Evolutionary conservation across 352 stramenopile genomes (phyloP).

Genomic region (Pythium dissimile): DNA sequence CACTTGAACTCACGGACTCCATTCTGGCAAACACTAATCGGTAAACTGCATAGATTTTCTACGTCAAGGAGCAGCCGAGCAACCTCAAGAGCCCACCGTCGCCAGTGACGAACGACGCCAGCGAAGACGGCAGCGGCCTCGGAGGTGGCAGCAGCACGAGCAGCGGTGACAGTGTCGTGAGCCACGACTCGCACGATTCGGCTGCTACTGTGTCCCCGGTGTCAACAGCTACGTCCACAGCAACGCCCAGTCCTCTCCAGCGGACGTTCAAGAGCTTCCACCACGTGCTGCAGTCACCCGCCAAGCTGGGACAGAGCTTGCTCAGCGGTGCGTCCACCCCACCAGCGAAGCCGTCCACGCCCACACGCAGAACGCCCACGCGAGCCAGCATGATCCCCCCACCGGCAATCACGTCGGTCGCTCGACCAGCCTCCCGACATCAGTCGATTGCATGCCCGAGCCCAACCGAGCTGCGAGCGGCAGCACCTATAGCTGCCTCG

Average conservation of each 20-base stretch:
- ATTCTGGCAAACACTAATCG: not conserved
- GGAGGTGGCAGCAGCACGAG: not conserved
- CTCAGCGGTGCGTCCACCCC: slow-evolving; percentile 7
- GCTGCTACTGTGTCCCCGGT: not conserved
- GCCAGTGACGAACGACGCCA: slow-evolving; percentile 32
- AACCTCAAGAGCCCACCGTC: slow-evolving; percentile 41
- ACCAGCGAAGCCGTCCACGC: not conserved
- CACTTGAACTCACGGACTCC: not conserved
- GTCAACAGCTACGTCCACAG: not conserved
- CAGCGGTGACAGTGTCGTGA: slow-evolving; percentile 8
- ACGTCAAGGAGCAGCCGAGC: slow-evolving; percentile 35
- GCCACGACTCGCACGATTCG: slow-evolving; percentile 8
- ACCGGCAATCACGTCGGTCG: slow-evolving; percentile 9
- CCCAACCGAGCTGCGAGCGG: not conserved
- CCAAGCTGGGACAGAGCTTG: slow-evolving; percentile 13
- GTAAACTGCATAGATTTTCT: slow-evolving; percentile 32
- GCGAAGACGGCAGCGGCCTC: slow-evolving; percentile 27
- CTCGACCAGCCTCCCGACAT: not conserved
- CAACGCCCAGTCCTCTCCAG: slow-evolving; percentile 35
- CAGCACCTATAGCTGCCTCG: not conserved
- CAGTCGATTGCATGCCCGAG: not conserved
- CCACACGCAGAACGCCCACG: not conserved
- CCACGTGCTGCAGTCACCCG: slow-evolving; percentile 20
- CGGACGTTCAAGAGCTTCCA: slow-evolving; percentile 65
- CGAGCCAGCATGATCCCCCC: slow-evolving; percentile 19